Evolutionary conservation across 768 basidiomycete species (phyloP).

Genomic region (Hortiboletus campestris): DNA sequence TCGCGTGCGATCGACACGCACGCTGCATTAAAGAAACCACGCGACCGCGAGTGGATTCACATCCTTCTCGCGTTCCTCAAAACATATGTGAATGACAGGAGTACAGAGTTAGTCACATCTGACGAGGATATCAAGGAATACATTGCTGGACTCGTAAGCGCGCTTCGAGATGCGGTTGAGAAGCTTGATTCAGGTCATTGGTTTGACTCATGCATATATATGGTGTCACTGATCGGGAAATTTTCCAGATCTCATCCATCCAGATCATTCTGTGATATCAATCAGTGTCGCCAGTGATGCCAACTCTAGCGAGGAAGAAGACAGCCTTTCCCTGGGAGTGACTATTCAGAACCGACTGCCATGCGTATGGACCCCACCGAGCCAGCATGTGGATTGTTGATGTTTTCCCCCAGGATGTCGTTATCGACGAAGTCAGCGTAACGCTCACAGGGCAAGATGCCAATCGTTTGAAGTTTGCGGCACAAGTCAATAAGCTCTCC

Average conservation of each 20-base stretch:
- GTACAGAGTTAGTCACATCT: conserved; percentile 51
- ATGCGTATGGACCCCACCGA: conserved; percentile 55
- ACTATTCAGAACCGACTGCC: conserved; percentile 66
- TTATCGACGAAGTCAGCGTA: conserved; percentile 60
- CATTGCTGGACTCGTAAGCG: conserved; percentile 47
- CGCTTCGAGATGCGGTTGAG: conserved; percentile 48
- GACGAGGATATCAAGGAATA: conserved; percentile 52
- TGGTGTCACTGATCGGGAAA: conserved; percentile 10
- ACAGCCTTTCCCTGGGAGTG: conserved; percentile 63
- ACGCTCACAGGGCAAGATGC: conserved; percentile 61
- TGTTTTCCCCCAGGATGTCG: conserved; percentile 47
- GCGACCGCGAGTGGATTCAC: conserved; percentile 79
- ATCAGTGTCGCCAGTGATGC: conserved; percentile 49
- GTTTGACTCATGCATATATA: not conserved
- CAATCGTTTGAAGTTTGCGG: conserved; percentile 57
- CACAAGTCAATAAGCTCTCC: conserved; percentile 40
- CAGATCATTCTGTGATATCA: conserved; percentile 68
- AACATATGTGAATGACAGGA: conserved; percentile 56
- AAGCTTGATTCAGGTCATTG: conserved; percentile 54
- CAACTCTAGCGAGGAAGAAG: conserved; percentile 53
- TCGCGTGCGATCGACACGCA: conserved; percentile 72
- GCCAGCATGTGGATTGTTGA: conserved; percentile 5
- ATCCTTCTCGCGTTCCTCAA: conserved; percentile 75
- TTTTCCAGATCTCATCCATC: conserved; percentile 57
- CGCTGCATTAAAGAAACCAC: conserved; percentile 49